Conservation (phyloP, 2,329 filamentous ascomycete species). For the Aspergillus aculeatinus region DNA sequence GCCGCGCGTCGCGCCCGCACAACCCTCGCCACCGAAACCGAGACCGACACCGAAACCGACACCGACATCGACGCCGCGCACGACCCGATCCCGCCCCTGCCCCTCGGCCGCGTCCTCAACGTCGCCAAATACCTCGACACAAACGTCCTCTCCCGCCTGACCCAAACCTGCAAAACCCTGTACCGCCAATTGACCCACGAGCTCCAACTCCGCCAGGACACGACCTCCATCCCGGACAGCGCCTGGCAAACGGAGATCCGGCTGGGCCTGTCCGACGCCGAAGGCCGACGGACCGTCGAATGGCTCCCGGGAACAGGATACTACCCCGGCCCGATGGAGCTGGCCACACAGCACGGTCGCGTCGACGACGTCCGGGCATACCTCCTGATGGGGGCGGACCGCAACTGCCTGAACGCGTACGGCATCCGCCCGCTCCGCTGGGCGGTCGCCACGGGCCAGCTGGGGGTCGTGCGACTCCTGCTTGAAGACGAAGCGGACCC, state of each 20-base stretch:
- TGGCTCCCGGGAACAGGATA: neutral
- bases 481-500: neutral
- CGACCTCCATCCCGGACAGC: neutral
- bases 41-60: neutral
- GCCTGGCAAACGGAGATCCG: neutral
- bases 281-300: neutral
- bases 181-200: neutral
- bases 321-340: neutral
- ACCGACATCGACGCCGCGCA: neutral
- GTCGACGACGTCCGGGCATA: neutral
- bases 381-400: neutral
- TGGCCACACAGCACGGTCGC: neutral
- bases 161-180: neutral
- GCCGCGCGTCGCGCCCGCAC: neutral
- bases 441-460: neutral
- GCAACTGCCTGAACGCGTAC: neutral
- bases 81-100: neutral
- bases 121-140: neutral
- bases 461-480: neutral
- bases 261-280: neutral
- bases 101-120: neutral
- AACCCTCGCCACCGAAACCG: neutral
- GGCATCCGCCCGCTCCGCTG: neutral
- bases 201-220: neutral
- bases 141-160: neutral